A percentile compares a stretch with the other conserved stretches of the same genome.
phyloP scores from a whole-genome alignment of 1,284 basidiomycete genomes.

The Clitocybe nebularis region DNA sequence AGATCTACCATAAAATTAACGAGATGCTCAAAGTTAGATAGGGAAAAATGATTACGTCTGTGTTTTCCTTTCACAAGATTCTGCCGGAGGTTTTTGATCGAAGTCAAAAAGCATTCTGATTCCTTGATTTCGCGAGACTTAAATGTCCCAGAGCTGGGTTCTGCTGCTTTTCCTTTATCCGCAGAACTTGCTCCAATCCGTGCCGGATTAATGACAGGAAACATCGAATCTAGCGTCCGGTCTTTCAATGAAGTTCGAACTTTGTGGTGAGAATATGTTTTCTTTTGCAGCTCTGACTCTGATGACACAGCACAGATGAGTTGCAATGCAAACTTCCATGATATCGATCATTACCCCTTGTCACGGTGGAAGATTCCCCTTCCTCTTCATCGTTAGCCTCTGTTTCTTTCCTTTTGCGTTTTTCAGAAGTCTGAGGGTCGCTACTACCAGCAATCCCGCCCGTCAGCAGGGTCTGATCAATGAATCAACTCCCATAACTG shows the following conservation, averaged over 20 bases:
- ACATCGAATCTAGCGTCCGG: conserved; percentile 93
- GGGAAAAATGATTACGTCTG: conserved; percentile 47
- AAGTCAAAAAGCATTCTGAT: conserved; percentile 78
- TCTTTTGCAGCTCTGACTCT: conserved; percentile 38
- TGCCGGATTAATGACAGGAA: conserved; percentile 57
- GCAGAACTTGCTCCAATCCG: conserved; percentile 30
- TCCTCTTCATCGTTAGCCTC: conserved; percentile 31
- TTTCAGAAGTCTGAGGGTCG: conserved; percentile 28
- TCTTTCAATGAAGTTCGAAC: conserved; percentile 87
- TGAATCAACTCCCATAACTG: background rate
- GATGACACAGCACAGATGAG: conserved; percentile 1
- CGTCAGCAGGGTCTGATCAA: conserved; percentile 58
- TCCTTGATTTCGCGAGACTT: conserved; percentile 64
- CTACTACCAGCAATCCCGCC: conserved; percentile 41
- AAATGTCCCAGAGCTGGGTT: conserved; percentile 16
- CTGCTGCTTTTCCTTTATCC: conserved; percentile 16
- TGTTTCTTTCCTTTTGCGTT: conserved; percentile 45
- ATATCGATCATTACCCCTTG: conserved; percentile 10
- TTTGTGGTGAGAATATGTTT: conserved; percentile 79
- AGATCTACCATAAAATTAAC: conserved; percentile 49
- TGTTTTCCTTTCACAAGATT: conserved; percentile 62
- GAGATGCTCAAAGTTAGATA: background rate
- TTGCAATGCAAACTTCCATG: background rate
- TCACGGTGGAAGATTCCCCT: conserved; percentile 13
- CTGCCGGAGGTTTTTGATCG: conserved; percentile 69